Conservation (phyloP, 768 basidiomycete species). For the Psilocybe subaeruginosa region DNA sequence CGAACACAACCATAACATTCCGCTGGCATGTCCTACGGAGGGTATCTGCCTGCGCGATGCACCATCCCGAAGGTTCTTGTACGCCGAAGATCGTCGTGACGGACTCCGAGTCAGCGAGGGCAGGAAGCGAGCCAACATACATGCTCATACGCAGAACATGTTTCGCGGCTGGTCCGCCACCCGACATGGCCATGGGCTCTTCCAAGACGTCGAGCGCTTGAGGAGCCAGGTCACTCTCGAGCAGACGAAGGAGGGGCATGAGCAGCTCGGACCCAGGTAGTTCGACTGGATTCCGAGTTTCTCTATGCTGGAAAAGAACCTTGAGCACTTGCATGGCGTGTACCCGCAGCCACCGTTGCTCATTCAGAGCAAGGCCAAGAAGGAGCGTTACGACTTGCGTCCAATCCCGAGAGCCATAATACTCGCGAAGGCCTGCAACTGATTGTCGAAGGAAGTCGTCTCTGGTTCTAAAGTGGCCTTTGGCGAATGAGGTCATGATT, state of each 20-base stretch:
- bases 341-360: constrained; percentile 78
- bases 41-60: constrained; percentile 67
- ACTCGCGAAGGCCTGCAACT: constrained; percentile 81
- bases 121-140: constrained; percentile 50
- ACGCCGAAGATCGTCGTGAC: constrained; percentile 79
- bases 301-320: constrained; percentile 83
- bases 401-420: constrained; percentile 77
- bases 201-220: constrained; percentile 93
- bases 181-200: constrained; percentile 80
- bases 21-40: constrained; percentile 66
- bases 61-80: constrained; percentile 87
- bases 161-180: constrained; percentile 76
- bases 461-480: constrained; percentile 84
- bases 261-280: constrained; percentile 83
- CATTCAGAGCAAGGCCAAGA: constrained; percentile 85
- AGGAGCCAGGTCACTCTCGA: constrained; percentile 83
- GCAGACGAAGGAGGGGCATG: constrained; percentile 86
- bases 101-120: constrained; percentile 46
- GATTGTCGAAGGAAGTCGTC: constrained; percentile 95
- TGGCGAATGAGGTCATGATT: constrained; percentile 89
- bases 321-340: constrained; percentile 89
- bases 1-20: constrained; percentile 86
- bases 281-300: constrained; percentile 74
- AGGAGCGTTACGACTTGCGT: constrained; percentile 83
- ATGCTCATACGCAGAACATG: constrained; percentile 94